Percentiles rank a stretch among this genome's conserved stretches.
Evolutionary conservation across 768 basidiomycete species (phyloP).

Genomic region (Melanogaster broomeanus): DNA sequence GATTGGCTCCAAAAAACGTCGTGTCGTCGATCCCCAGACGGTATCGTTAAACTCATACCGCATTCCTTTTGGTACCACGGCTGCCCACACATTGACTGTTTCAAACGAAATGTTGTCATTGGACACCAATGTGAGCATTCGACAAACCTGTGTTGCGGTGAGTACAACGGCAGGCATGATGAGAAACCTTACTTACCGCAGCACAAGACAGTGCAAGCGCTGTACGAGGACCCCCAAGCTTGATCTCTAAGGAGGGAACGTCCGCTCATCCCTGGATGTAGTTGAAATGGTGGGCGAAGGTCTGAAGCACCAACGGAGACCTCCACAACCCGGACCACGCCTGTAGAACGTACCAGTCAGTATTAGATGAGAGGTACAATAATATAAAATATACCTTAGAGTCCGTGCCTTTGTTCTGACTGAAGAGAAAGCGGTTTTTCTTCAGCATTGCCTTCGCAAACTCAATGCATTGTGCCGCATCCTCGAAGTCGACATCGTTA

Average conservation of each 20-base stretch:
- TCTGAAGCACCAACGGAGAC: conserved; percentile 10
- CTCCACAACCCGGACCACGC: conserved; percentile 9
- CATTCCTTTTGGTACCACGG: conserved; percentile 5
- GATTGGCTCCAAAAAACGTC: conserved; percentile 4
- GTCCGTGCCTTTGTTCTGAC: neutral
- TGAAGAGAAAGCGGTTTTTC: neutral
- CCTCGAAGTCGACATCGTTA: neutral
- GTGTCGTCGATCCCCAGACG: conserved; percentile 9
- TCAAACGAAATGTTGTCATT: conserved; percentile 2
- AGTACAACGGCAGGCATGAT: neutral
- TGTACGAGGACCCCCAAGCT: neutral
- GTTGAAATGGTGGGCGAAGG: conserved; percentile 13
- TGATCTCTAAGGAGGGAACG: conserved; percentile 3
- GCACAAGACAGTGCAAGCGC: conserved; percentile 10
- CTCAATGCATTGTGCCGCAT: neutral
- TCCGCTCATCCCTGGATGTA: conserved; percentile 4
- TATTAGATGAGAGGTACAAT: neutral
- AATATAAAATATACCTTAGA: neutral
- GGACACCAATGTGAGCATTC: conserved; percentile 3
- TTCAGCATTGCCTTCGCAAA: neutral
- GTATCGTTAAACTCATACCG: conserved; percentile 8
- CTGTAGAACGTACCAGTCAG: neutral
- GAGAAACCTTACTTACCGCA: neutral
- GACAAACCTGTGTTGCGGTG: neutral
- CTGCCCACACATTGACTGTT: conserved; percentile 3